Conservation (phyloP, 1,284 basidiomycete genomes). For the Ustilago loliicola region DNA sequence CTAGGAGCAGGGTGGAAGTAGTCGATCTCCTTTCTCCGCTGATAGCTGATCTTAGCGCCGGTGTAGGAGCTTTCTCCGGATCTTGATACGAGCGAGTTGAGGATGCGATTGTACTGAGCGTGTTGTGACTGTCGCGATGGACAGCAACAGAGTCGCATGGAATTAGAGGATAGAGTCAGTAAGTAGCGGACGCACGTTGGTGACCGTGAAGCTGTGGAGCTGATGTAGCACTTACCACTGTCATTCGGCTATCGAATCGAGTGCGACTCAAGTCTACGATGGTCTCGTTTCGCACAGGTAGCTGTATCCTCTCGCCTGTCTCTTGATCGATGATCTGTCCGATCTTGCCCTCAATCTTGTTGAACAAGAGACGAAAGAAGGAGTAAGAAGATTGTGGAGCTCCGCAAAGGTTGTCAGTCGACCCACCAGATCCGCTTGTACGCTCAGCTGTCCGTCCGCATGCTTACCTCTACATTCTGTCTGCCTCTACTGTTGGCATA, state of each 20-base stretch:
- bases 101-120: slow-evolving; percentile 83
- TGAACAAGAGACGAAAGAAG: not conserved
- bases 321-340: slow-evolving; percentile 80
- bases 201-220: no score
- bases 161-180: not conserved
- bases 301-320: slow-evolving; percentile 74
- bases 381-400: no score
- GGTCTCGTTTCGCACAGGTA: slow-evolving; percentile 87
- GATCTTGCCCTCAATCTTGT: slow-evolving; percentile 92
- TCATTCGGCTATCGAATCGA: slow-evolving; percentile 92
- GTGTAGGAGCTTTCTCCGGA: slow-evolving; percentile 70
- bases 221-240: slow-evolving; percentile 75
- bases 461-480: slow-evolving; percentile 73
- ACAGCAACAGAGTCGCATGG: not conserved
- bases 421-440: not conserved
- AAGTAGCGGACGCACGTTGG: not conserved
- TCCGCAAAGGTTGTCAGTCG: not conserved
- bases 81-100: slow-evolving; percentile 78
- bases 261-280: slow-evolving; percentile 72
- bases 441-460: not conserved
- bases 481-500: slow-evolving; percentile 71
- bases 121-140: slow-evolving; percentile 79
- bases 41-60: slow-evolving; percentile 79
- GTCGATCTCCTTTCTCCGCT: slow-evolving; percentile 84
- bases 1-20: slow-evolving; percentile 77